phyloP scores from a whole-genome alignment of 2,329 filamentous ascomycete genomes.

The Venturia asperata region DNA sequence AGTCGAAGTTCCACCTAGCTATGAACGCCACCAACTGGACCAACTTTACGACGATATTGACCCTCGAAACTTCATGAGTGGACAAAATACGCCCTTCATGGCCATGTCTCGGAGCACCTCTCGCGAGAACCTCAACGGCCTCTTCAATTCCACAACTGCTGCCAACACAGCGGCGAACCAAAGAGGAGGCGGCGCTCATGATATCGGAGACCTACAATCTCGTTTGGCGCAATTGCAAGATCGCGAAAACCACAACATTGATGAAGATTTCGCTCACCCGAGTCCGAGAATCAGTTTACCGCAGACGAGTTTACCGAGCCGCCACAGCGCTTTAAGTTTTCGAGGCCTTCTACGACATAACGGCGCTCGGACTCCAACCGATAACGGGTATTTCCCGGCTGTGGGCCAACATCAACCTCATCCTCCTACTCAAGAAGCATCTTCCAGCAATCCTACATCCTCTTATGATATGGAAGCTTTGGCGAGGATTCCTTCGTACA shows the following conservation, averaged over 20 bases:
- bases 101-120: constrained; percentile 66
- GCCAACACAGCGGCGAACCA: constrained; percentile 61
- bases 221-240: constrained; percentile 16
- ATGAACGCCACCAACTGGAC: constrained; percentile 84
- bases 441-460: neutral
- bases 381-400: constrained; percentile 12
- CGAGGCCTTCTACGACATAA: constrained; percentile 10
- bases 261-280: constrained; percentile 18
- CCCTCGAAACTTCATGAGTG: constrained; percentile 62
- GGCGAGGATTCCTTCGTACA: constrained; percentile 45
- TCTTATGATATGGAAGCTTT: constrained; percentile 42
- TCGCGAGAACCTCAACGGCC: constrained; percentile 65
- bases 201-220: constrained; percentile 2
- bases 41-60: constrained; percentile 86
- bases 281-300: neutral
- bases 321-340: constrained; percentile 8
- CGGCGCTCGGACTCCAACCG: constrained; percentile 1
- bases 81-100: constrained; percentile 69
- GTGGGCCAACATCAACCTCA: neutral
- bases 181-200: constrained; percentile 30
- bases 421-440: neutral
- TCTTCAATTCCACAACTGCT: constrained; percentile 46
- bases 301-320: neutral
- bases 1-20: constrained; percentile 77
- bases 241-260: constrained; percentile 24